phyloP scores from a whole-genome alignment of 2,329 filamentous ascomycete genomes.

The Conoideocrella luteorostrata region DNA sequence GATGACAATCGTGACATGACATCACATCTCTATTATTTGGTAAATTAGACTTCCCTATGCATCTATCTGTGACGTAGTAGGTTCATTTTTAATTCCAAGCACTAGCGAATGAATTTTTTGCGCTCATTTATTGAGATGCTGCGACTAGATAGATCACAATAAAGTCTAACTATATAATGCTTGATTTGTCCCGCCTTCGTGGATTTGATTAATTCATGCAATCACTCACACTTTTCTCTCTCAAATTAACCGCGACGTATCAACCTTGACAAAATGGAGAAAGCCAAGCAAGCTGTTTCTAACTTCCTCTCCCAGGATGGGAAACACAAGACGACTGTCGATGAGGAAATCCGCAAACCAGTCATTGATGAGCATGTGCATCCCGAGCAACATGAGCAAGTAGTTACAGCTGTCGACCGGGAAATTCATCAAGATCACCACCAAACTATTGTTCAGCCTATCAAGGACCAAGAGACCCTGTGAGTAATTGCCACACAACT shows the following conservation, averaged over 20 bases:
- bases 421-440: conserved; percentile 69
- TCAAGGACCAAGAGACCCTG: conserved; percentile 32
- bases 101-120: no score
- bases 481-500: conserved; percentile 28
- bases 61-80: no score
- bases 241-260: background rate
- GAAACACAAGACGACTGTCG: conserved; percentile 64
- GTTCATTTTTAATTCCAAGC: no score
- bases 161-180: no score
- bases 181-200: no score
- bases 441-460: conserved; percentile 62
- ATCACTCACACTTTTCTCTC: no score
- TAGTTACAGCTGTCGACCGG: conserved; percentile 56
- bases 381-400: conserved; percentile 55
- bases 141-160: no score
- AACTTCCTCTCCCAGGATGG: conserved; percentile 56
- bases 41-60: no score
- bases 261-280: conserved; percentile 56
- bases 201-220: background rate
- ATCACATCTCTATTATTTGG: no score
- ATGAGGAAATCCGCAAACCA: conserved; percentile 56
- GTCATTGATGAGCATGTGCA: conserved; percentile 55
- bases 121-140: no score
- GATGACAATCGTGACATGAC: no score
- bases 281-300: conserved; percentile 55